Evolutionary conservation across 2,329 filamentous ascomycete genomes (phyloP).

Genomic region (Xylariaceae sp.): DNA sequence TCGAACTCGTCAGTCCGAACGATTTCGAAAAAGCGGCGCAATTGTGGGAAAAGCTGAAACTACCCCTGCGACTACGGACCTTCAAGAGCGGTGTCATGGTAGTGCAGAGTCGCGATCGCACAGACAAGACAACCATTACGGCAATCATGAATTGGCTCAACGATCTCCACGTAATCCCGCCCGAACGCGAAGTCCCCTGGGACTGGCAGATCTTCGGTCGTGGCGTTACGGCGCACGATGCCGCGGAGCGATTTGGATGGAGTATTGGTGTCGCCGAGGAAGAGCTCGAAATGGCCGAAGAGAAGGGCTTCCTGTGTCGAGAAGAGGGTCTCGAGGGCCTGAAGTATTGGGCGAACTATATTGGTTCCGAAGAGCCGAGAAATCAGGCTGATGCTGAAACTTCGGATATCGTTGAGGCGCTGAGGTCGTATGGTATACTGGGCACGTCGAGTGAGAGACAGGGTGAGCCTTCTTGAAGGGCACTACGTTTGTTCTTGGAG

Average conservation of each 20-base stretch:
- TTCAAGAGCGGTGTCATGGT: conserved; percentile 95
- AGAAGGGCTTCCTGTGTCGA: conserved; percentile 77
- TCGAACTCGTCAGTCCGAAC: conserved; percentile 84
- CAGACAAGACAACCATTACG: conserved; percentile 81
- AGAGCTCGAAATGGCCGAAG: conserved; percentile 95
- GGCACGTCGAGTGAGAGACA: too few relatives aligned
- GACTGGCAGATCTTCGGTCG: conserved; percentile 73
- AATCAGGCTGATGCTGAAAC: conserved; percentile 36
- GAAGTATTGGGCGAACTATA: conserved; percentile 85
- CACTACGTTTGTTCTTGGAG: too few relatives aligned
- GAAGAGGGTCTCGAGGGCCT: conserved; percentile 89
- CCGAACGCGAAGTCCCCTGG: conserved; percentile 62
- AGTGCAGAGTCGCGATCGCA: conserved; percentile 81
- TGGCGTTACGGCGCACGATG: conserved; percentile 84
- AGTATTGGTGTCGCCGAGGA: conserved; percentile 93
- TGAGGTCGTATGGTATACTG: conserved; percentile 33
- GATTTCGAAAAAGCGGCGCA: conserved; percentile 88
- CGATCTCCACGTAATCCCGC: conserved; percentile 62
- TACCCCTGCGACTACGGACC: conserved; percentile 79
- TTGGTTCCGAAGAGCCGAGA: conserved; percentile 42
- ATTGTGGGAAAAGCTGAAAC: conserved; percentile 79
- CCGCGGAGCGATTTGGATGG: conserved; percentile 88
- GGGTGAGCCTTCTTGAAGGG: conserved; percentile 6
- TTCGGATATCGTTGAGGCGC: conserved; percentile 35
- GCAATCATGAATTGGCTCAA: conserved; percentile 72